Base-by-base conservation (phyloP, 176 grass and related monocot genomes). In the Poa annua region DNA sequence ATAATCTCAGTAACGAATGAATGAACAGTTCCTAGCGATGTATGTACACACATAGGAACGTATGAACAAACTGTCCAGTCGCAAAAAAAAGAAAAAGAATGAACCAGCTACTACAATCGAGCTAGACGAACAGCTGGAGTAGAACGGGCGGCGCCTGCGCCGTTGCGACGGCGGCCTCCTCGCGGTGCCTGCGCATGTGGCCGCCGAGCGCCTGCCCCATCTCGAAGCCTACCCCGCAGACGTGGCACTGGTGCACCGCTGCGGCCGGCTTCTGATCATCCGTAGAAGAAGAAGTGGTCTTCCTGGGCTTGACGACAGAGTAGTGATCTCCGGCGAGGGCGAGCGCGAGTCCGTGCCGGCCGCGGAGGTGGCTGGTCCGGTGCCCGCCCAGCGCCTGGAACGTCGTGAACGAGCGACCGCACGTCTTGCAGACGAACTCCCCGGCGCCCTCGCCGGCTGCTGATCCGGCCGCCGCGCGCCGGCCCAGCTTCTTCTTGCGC, bases 301-400 rank as follows among this genome's bases (percentile, higher is more conserved):
- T 74, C 70, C 52, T 89, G 79, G 21, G 60, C 60, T 72, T 22
- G 13, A 0, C 14, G 35, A n/a, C n/a, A n/a, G 14, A 48, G n/a
- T 0, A 22, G 1, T 47, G 4, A 0, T 22, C 75, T 4, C 39
- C 45, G 45, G 45, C 34, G 45, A 87, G 38, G 20, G 48, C 75
- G 0, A 85, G 91, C 71, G 77, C 85, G 73, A 78, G 91, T 0
- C 75, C 91, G 36, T 84, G 47, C 36, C 77, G 83, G 45, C 35
- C 79, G 15, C 91, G 85, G 54, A 89, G 85, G 78, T 93, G 91
- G 82, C 91, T 93, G 35, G 88, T 93, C 0, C 88, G 71, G 84
- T 93, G 91, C 0, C 91, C 85, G 34, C 91, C 91, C 5, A 93
- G 83, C 29, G 91, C 91, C 71, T 93, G 91, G 80, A 93, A 93